A percentile compares a stretch with the other conserved stretches of the same genome.
phyloP scores from a whole-genome alignment of 805 yeast species.

The Zygoascus biomembranicola region DNA sequence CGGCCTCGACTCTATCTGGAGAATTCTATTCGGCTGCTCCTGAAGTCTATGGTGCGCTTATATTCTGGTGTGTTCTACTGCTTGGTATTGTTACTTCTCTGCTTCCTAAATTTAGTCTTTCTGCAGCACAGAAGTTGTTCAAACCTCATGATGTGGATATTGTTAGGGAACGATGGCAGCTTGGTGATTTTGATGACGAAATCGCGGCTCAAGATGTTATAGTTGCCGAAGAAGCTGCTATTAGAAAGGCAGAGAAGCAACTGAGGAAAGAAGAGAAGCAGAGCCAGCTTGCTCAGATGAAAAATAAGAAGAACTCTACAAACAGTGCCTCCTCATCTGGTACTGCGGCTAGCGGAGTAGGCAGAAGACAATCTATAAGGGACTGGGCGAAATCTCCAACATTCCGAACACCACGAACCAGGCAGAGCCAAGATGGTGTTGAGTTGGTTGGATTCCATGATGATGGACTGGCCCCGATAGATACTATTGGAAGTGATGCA shows the following conservation, averaged over 20 bases:
- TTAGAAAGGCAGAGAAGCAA: neutral
- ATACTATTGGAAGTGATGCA: constrained; percentile 3
- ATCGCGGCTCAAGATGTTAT: neutral
- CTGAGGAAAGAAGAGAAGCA: neutral
- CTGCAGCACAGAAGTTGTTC: constrained; percentile 43
- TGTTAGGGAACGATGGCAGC: constrained; percentile 48
- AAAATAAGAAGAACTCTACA: neutral
- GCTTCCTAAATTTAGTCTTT: constrained; percentile 52
- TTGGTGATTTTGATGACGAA: constrained; percentile 15
- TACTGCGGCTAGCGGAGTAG: neutral
- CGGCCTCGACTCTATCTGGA: constrained; percentile 41
- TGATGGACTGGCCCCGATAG: neutral
- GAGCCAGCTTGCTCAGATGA: neutral
- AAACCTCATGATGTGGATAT: constrained; percentile 63
- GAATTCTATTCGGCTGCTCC: constrained; percentile 61
- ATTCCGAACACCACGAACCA: neutral
- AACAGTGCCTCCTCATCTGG: neutral
- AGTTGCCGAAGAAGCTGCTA: neutral
- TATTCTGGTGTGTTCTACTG: constrained; percentile 59
- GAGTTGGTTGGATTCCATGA: neutral
- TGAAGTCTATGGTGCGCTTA: constrained; percentile 49
- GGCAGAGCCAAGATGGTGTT: neutral
- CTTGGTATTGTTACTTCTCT: constrained; percentile 47
- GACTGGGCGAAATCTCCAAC: constrained; percentile 2
- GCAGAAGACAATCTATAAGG: neutral